phyloP scores from a whole-genome alignment of 129 eudicot genomes.

The Escallonia herrerae region DNA sequence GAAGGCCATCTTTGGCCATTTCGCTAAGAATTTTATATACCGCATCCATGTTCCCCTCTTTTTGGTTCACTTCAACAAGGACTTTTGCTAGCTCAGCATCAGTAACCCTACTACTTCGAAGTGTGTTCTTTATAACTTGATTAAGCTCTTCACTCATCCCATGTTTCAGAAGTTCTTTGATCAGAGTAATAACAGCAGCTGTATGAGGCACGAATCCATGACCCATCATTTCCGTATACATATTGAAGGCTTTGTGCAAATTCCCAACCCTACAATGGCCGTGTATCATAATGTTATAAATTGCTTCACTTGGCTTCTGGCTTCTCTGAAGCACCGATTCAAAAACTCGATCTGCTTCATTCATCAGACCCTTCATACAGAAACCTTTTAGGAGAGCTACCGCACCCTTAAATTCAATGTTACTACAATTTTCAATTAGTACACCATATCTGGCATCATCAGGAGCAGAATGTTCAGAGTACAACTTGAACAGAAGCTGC shows the following conservation, averaged over 20 bases:
- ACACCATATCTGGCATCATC: constrained; percentile 63
- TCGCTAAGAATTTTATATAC: constrained; percentile 67
- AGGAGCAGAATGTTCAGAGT: constrained; percentile 66
- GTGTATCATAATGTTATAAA: constrained; percentile 68
- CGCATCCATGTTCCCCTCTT: constrained; percentile 84
- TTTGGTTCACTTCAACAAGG: constrained; percentile 71
- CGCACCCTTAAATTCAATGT: constrained; percentile 45
- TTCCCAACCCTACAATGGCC: constrained; percentile 86
- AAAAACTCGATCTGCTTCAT: constrained; percentile 84
- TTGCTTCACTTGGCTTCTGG: constrained; percentile 47
- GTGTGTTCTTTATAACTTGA: constrained; percentile 52
- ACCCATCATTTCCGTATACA: constrained; percentile 61
- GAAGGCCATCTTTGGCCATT: constrained; percentile 94
- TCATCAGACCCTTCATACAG: constrained; percentile 93
- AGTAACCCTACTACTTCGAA: constrained; percentile 61
- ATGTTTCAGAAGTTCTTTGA: constrained; percentile 60
- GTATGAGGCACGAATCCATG: constrained; percentile 73
- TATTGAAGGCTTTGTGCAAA: constrained; percentile 54
- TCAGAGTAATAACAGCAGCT: constrained; percentile 58
- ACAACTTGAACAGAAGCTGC: constrained; percentile 67
- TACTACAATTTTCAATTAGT: constrained; percentile 60
- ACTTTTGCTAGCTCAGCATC: constrained; percentile 89
- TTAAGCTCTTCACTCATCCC: constrained; percentile 49
- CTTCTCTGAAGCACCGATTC: constrained; percentile 46
- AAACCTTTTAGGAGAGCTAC: constrained; percentile 81